Percentiles rank a stretch among this genome's conserved stretches.
These are phyloP conservation scores for Zopfia rhizophila DNA, from an alignment of 2,329 filamentous ascomycete genomes.

Conservation along the genomic window DNA sequence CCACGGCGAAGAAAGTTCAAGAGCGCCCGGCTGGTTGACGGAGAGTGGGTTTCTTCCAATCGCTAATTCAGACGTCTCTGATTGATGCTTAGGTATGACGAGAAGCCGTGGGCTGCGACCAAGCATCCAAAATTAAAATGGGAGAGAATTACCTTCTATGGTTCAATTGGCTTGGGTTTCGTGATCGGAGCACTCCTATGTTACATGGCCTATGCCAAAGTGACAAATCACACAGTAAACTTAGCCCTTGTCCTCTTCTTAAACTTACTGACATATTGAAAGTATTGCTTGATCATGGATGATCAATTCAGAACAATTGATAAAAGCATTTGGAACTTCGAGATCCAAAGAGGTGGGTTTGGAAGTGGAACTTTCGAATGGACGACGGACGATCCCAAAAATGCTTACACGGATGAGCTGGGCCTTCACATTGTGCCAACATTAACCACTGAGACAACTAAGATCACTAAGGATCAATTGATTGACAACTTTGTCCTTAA, in stretches of 20 bases:
- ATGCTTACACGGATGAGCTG: conserved; percentile 76
- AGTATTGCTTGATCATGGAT: conserved; percentile 55
- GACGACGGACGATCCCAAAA: conserved; percentile 76
- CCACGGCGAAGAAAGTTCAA: conserved; percentile 29
- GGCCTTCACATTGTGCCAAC: conserved; percentile 80
- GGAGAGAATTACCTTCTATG: conserved; percentile 34
- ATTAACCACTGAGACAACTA: conserved; percentile 72
- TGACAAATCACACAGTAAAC: conserved; percentile 28
- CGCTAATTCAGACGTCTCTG: conserved; percentile 1
- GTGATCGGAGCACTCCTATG: conserved; percentile 34
- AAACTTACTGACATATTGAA: conserved; percentile 10
- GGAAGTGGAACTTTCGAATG: conserved; percentile 77
- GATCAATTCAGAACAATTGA: conserved; percentile 70
- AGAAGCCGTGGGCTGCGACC: conserved; percentile 36
- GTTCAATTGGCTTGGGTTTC: conserved; percentile 28
- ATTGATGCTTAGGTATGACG: conserved; percentile 25
- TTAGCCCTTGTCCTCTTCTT: neutral
- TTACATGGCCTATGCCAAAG: conserved; percentile 31
- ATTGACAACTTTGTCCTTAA: conserved; percentile 56
- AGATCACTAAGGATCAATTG: conserved; percentile 72
- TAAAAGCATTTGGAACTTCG: conserved; percentile 73
- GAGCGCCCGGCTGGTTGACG: conserved; percentile 28
- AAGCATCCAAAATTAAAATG: conserved; percentile 34
- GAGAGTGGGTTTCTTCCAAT: conserved; percentile 25
- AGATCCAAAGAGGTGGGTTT: conserved; percentile 77